A percentile compares a stretch with the other conserved stretches of the same genome.
These are phyloP conservation scores for Pavlovales sp. DNA, from an alignment of 208 protist species.

Conservation along the genomic window DNA sequence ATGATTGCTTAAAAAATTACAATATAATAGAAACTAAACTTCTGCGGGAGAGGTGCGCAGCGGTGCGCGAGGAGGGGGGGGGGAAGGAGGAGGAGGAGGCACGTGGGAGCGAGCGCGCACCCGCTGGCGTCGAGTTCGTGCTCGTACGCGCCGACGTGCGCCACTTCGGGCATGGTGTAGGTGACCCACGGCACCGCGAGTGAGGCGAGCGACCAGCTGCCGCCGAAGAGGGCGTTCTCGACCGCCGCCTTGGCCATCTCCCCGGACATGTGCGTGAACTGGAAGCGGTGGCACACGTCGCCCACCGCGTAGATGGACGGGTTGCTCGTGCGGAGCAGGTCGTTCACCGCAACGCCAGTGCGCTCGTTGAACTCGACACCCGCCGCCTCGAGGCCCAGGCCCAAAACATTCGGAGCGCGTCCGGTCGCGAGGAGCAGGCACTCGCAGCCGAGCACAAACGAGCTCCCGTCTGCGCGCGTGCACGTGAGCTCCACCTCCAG, in stretches of 20 bases:
- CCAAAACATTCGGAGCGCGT: constrained; percentile 44
- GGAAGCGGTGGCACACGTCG: constrained; percentile 42
- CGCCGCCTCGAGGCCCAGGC: constrained; percentile 51
- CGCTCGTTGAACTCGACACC: constrained; percentile 41
- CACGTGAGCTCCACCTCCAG: not conserved
- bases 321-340: constrained; percentile 50
- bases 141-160: constrained; percentile 58
- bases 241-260: constrained; percentile 55
- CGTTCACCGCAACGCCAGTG: constrained; percentile 45
- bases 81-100: not conserved
- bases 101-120: not conserved
- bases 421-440: constrained; percentile 49
- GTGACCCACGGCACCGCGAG: constrained; percentile 54
- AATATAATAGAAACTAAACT: no score
- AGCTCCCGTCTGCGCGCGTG: not conserved
- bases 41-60: no score
- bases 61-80: not conserved
- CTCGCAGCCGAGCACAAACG: not conserved
- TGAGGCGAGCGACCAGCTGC: not conserved
- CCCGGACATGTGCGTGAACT: constrained; percentile 61
- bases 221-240: constrained; percentile 59
- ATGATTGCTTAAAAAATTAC: no score
- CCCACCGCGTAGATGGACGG: constrained; percentile 53
- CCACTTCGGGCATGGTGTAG: constrained; percentile 61
- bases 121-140: constrained; percentile 19